phyloP scores from a whole-genome alignment of 257 asterid genomes.

The Ilex aquifolium region DNA sequence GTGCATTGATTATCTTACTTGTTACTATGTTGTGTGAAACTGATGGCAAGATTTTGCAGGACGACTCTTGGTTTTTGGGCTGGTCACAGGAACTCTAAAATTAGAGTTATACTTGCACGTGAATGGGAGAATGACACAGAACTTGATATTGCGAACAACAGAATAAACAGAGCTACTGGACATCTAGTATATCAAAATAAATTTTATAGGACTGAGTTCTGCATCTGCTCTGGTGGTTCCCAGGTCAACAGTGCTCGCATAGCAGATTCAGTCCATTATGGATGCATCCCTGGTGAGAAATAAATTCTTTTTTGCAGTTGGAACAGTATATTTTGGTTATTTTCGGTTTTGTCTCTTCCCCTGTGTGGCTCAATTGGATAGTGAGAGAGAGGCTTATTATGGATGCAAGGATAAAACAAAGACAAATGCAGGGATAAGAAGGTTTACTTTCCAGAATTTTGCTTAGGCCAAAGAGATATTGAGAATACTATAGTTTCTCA shows the following conservation, averaged over 20 bases:
- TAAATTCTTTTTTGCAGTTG: slow-evolving; percentile 9
- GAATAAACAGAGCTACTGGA: slow-evolving; percentile 93
- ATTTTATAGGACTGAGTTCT: slow-evolving; percentile 82
- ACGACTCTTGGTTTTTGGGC: slow-evolving; percentile 98
- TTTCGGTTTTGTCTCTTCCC: not conserved
- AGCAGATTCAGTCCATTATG: slow-evolving; percentile 95
- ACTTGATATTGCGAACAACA: slow-evolving; percentile 73
- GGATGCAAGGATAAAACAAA: not conserved
- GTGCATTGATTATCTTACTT: no score
- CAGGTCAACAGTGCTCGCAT: slow-evolving; percentile 99
- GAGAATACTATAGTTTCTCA: no score
- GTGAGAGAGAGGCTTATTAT: not conserved
- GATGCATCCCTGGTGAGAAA: slow-evolving; percentile 93
- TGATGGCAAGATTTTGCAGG: slow-evolving; percentile 41
- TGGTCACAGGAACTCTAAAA: slow-evolving; percentile 92
- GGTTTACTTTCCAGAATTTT: no score
- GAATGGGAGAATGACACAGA: slow-evolving; percentile 99
- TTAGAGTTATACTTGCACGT: slow-evolving; percentile 83
- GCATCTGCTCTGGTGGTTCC: slow-evolving; percentile 99
- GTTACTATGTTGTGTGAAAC: not conserved
- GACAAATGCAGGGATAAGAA: no score
- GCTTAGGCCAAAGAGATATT: no score
- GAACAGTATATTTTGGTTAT: not conserved
- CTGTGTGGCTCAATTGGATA: not conserved
- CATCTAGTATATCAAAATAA: slow-evolving; percentile 81